These are phyloP conservation scores for Eragrostis tef DNA, from an alignment of 202 grass and related monocot species.

Conservation along the genomic window DNA sequence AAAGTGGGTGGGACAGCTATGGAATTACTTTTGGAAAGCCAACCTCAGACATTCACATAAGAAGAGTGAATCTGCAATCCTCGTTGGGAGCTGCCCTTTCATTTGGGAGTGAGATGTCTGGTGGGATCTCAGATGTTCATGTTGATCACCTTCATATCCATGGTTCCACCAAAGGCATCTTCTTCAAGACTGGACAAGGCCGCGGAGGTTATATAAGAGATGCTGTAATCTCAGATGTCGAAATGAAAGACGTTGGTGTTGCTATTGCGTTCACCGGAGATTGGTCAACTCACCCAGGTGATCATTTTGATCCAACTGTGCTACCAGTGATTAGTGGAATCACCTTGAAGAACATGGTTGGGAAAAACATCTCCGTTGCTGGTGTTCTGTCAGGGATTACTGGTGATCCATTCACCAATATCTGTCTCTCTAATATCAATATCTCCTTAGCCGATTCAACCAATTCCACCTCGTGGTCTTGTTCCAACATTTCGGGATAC, in stretches of 20 bases:
- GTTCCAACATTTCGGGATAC: slow-evolving; percentile 75
- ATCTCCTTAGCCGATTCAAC: slow-evolving; percentile 51
- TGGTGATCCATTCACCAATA: slow-evolving; percentile 64
- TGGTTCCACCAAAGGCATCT: slow-evolving; percentile 67
- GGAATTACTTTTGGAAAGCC: slow-evolving; percentile 67
- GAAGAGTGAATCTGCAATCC: slow-evolving; percentile 62
- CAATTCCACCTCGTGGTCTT: slow-evolving; percentile 62
- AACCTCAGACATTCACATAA: slow-evolving; percentile 63
- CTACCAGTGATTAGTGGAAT: slow-evolving; percentile 63
- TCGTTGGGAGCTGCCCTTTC: slow-evolving; percentile 70
- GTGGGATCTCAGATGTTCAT: slow-evolving; percentile 71
- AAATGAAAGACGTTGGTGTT: slow-evolving; percentile 68
- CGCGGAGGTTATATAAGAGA: slow-evolving; percentile 79
- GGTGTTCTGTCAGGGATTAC: slow-evolving; percentile 75
- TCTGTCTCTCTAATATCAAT: slow-evolving; percentile 76
- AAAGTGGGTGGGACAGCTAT: slow-evolving; percentile 89
- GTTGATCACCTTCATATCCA: slow-evolving; percentile 56
- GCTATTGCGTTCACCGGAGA: slow-evolving; percentile 70
- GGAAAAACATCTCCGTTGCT: slow-evolving; percentile 60
- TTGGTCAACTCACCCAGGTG: slow-evolving; percentile 62
- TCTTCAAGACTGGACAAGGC: slow-evolving; percentile 70
- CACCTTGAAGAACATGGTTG: slow-evolving; percentile 69
- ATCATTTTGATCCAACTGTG: slow-evolving; percentile 61
- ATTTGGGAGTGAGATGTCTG: slow-evolving; percentile 94
- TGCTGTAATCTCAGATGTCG: slow-evolving; percentile 58